Evolutionary conservation across 495 filamentous ascomycete genomes (phyloP), one percentile per base, ranked within the genome.

Genomic region (Neurospora terricola): DNA sequence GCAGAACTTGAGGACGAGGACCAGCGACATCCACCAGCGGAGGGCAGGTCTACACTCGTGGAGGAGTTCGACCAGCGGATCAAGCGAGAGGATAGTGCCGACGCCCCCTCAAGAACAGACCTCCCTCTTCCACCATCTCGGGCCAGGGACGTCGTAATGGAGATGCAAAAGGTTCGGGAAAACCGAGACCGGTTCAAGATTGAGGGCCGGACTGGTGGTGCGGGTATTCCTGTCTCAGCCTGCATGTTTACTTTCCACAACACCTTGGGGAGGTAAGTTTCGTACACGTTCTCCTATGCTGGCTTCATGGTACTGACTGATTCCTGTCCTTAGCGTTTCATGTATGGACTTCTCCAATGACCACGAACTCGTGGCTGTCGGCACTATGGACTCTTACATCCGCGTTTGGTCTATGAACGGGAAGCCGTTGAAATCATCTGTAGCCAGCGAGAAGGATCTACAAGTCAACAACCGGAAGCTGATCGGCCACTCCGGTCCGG

Each of bases 191-290:
- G 94, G 34, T 96, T 97, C 80, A 88, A 87, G 70, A 93, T 99
- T 69, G 90, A 93, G 71, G 88, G 90, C 48, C 87, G 91, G 27
- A 93, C 92, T 45, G 93, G 92, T 45, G 94, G 94, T 37, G 86
- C 92, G 69, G 93, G 93, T 8, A 89, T 93, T 66, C 91, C 88
- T 59, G 85, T 97, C 36, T 96, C 93, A 77, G 90, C 96, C 12
- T 93, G 90, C 85, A 97, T 98, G 92, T 97, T 94, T 77, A 98
- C 96, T 0, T 97, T 98, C 77, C 96, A 99, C 83, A 98, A 99
- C 80, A 97, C 93, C 8, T 88, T 92, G 73, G 93, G 97, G 77
- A 90, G 87, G 94, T 97, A 84, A 84, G 88, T 82, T 69, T 30
- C 12, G 42, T 6, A 30, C 6, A 54, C 34, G 59, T 10, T 36